A percentile compares a stretch with the other conserved stretches of the same genome.
phyloP scores from a whole-genome alignment of 495 filamentous ascomycete genomes.

The Geopyxis carbonaria region DNA sequence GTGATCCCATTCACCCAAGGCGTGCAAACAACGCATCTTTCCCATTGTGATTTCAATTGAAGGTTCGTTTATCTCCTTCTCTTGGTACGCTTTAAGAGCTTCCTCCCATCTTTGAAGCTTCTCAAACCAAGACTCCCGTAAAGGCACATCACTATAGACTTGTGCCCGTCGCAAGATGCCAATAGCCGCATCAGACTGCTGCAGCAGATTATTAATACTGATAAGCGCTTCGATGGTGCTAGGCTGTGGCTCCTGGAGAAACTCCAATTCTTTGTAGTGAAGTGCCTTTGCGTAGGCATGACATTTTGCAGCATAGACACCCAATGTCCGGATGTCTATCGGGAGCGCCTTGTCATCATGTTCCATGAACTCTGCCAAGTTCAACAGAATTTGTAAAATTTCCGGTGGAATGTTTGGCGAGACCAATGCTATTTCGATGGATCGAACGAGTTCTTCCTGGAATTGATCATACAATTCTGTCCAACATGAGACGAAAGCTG shows the following conservation, averaged over 20 bases:
- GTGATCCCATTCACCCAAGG: constrained; percentile 90
- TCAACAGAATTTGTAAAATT: constrained; percentile 82
- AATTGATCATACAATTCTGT: constrained; percentile 91
- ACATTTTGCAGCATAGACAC: constrained; percentile 82
- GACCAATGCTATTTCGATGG: constrained; percentile 85
- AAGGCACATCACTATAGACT: constrained; percentile 72
- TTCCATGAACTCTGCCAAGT: constrained; percentile 98
- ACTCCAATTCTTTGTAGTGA: constrained; percentile 97
- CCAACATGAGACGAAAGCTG: constrained; percentile 97
- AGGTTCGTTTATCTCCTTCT: constrained; percentile 47
- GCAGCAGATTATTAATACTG: constrained; percentile 94
- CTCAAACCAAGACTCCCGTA: constrained; percentile 97
- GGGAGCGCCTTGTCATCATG: constrained; percentile 96
- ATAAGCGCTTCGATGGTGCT: constrained; percentile 91
- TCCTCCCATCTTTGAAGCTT: constrained; percentile 97
- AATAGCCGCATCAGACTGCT: constrained; percentile 93
- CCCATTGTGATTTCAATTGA: constrained; percentile 93
- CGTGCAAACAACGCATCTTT: constrained; percentile 97
- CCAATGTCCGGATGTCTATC: constrained; percentile 85
- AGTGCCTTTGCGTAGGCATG: constrained; percentile 96
- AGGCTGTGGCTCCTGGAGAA: constrained; percentile 91
- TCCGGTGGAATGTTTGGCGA: constrained; percentile 89
- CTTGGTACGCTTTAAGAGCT: constrained; percentile 77
- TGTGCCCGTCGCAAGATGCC: constrained; percentile 91
- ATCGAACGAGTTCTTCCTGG: constrained; percentile 82